These are phyloP conservation scores for Monosporascus sp. DNA, from an alignment of 2,329 filamentous ascomycete species.

Conservation along the genomic window DNA sequence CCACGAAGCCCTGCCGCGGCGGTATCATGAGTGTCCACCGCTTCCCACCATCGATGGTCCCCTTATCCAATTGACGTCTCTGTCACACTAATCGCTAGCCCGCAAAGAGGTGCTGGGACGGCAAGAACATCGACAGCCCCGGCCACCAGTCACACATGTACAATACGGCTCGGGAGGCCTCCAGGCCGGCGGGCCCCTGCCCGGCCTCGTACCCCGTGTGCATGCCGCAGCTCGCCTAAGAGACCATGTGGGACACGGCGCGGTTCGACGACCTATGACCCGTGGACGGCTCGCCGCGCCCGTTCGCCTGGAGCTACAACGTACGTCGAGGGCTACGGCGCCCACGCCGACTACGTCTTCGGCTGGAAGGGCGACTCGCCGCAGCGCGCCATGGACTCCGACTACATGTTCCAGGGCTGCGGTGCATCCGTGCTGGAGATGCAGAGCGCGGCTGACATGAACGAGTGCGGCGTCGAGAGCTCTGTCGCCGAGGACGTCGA, in stretches of 20 bases:
- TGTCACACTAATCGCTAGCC: background rate
- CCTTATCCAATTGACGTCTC: background rate
- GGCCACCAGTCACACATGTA: constrained; percentile 9
- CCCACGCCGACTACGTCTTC: constrained; percentile 31
- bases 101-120: constrained; percentile 7
- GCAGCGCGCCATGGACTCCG: constrained; percentile 25
- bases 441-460: constrained; percentile 28
- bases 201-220: constrained; percentile 18
- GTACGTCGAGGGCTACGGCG: constrained; percentile 26
- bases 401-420: constrained; percentile 30
- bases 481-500: constrained; percentile 27
- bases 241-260: constrained; percentile 37
- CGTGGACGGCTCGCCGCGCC: constrained; percentile 19
- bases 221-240: constrained; percentile 34
- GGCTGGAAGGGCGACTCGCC: constrained; percentile 24
- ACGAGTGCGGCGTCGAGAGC: constrained; percentile 24
- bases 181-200: constrained; percentile 20
- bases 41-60: constrained; percentile 22
- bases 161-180: constrained; percentile 14
- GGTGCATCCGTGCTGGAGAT: constrained; percentile 28
- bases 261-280: constrained; percentile 28
- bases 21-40: constrained; percentile 34
- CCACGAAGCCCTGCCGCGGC: constrained; percentile 28
- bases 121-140: constrained; percentile 8
- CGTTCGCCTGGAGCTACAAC: constrained; percentile 18